Evolutionary conservation across 2,329 filamentous ascomycete genomes (phyloP).

Genomic region (Neodidymelliopsis sp.): DNA sequence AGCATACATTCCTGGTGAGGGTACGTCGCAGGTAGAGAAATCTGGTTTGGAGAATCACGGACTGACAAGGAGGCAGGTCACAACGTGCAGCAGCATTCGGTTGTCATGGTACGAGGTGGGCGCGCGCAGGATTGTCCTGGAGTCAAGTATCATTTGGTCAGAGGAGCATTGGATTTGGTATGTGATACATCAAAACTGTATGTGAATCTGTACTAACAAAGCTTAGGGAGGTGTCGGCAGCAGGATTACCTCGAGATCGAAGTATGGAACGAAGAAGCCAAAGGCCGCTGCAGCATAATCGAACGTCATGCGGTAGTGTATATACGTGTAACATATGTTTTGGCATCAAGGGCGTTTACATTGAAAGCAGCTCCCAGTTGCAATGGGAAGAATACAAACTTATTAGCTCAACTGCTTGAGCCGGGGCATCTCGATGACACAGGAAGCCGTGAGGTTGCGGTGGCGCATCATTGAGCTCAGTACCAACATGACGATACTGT

Average conservation of each 20-base stretch:
- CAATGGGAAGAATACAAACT: background rate
- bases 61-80: constrained; percentile 65
- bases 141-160: constrained; percentile 93
- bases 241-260: constrained; percentile 84
- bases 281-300: constrained; percentile 61
- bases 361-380: constrained; percentile 9
- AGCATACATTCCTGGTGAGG: constrained; percentile 95
- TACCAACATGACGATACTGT: no score
- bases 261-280: constrained; percentile 98
- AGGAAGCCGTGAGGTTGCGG: no score
- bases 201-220: constrained; percentile 28
- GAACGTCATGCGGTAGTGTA: constrained; percentile 20
- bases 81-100: constrained; percentile 98
- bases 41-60: constrained; percentile 1
- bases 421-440: no score
- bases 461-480: no score
- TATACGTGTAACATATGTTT: constrained; percentile 38
- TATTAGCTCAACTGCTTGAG: no score
- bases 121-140: constrained; percentile 96
- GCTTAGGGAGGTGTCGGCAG: constrained; percentile 86
- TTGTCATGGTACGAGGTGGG: constrained; percentile 93
- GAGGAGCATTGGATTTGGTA: constrained; percentile 93
- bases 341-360: constrained; percentile 36
- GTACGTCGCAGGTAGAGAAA: constrained; percentile 46
- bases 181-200: constrained; percentile 48